Percentiles rank a stretch among this genome's conserved stretches.
phyloP scores from a whole-genome alignment of 768 basidiomycete species.

The Pisolithus tinctorius region DNA sequence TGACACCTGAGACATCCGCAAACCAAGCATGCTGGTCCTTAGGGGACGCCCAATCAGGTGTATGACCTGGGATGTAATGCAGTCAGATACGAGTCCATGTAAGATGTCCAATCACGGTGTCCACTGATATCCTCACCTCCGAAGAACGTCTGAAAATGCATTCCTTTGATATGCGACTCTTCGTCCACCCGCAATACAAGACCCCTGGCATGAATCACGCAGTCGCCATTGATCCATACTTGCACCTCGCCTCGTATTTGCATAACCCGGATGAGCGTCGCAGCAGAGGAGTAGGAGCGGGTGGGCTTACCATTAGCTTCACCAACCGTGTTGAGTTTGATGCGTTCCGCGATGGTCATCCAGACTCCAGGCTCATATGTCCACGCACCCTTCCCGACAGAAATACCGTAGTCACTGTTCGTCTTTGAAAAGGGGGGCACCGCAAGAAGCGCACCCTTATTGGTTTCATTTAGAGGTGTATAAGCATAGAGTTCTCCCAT shows the following conservation, averaged over 20 bases:
- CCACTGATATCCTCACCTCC: constrained; percentile 40
- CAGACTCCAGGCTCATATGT: constrained; percentile 50
- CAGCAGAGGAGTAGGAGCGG: not conserved
- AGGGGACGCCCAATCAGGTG: constrained; percentile 54
- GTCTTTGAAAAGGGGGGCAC: constrained; percentile 44
- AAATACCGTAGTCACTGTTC: constrained; percentile 57
- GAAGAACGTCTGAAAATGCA: constrained; percentile 76
- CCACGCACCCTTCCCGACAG: constrained; percentile 62
- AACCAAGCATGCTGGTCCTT: constrained; percentile 56
- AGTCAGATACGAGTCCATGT: not conserved
- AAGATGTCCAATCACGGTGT: not conserved
- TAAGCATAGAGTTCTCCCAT: constrained; percentile 67
- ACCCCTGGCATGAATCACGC: constrained; percentile 44
- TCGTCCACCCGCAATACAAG: constrained; percentile 39
- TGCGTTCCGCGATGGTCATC: constrained; percentile 57
- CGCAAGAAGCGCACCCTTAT: constrained; percentile 34
- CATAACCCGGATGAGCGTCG: not conserved
- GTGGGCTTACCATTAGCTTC: constrained; percentile 44
- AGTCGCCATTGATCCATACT: constrained; percentile 54
- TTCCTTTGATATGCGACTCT: constrained; percentile 49
- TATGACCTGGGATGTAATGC: constrained; percentile 33
- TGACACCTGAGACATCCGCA: constrained; percentile 45
- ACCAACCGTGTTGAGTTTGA: constrained; percentile 61
- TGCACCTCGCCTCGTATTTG: constrained; percentile 50
- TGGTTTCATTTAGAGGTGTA: constrained; percentile 44